Evolutionary conservation across 352 stramenopile species (phyloP).

Genomic region (Globisporangium yorkense): DNA sequence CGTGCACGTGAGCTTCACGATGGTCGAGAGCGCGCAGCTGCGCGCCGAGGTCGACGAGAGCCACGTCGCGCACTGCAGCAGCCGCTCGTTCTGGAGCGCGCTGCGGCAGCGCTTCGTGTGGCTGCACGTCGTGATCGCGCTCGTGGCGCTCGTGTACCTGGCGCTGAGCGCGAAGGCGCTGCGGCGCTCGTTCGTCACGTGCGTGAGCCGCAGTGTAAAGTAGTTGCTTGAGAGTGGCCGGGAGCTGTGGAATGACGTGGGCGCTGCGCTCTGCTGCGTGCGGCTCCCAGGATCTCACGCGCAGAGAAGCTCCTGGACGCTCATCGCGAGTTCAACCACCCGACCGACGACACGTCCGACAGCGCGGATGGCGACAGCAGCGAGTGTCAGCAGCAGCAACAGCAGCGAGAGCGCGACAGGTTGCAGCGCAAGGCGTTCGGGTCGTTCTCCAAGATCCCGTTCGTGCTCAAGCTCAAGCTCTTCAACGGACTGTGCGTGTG

Average conservation of each 20-base stretch:
- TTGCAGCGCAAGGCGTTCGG: slow-evolving; percentile 9
- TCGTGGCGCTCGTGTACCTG: slow-evolving; percentile 53
- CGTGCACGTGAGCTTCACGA: slow-evolving; percentile 46
- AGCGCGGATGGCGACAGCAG: background rate
- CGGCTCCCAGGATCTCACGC: slow-evolving; percentile 14
- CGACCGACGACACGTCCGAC: no score
- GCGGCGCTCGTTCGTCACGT: slow-evolving; percentile 45
- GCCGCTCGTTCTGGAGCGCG: slow-evolving; percentile 42
- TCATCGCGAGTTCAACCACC: background rate
- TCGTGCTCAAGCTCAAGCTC: slow-evolving; percentile 51
- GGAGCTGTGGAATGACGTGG: no score
- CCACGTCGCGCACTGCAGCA: slow-evolving; percentile 44
- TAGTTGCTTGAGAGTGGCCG: background rate
- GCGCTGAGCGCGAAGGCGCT: slow-evolving; percentile 53
- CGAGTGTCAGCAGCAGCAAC: background rate
- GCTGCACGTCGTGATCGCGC: slow-evolving; percentile 58
- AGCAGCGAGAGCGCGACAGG: background rate
- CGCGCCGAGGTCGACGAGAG: slow-evolving; percentile 54
- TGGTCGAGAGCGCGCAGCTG: slow-evolving; percentile 42
- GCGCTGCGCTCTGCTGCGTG: background rate
- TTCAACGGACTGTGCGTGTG: slow-evolving; percentile 62
- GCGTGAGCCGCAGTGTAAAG: background rate
- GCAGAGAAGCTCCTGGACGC: slow-evolving; percentile 13
- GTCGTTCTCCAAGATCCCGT: slow-evolving; percentile 32
- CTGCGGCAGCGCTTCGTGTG: slow-evolving; percentile 64